Percentiles rank a stretch among this genome's conserved stretches.
These are phyloP conservation scores for Aureobasidium sp. DNA, from an alignment of 2,329 filamentous ascomycete species.

Conservation along the genomic window DNA sequence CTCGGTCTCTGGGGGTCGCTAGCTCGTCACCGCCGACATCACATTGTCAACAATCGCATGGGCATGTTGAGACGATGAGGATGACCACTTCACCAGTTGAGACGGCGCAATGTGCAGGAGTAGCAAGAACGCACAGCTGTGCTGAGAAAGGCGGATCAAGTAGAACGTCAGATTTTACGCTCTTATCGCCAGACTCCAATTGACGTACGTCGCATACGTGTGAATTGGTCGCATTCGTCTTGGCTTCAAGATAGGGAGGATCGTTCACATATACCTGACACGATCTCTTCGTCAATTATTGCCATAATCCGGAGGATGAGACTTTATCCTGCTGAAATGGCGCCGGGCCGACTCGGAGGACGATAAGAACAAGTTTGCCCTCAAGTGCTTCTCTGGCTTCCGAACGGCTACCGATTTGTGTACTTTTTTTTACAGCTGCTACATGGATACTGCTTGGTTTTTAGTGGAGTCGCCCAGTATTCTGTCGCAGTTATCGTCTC, in stretches of 20 bases:
- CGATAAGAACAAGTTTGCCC: not conserved
- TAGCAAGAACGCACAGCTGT: not conserved
- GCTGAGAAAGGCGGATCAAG: not conserved
- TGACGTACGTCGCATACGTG: not conserved
- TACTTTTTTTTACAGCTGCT: not conserved
- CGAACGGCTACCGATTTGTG: not conserved
- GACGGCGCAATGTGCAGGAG: too few relatives aligned
- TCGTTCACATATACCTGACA: not conserved
- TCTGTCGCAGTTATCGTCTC: not conserved
- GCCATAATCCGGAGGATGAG: not conserved
- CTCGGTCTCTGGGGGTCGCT: slow-evolving; percentile 1
- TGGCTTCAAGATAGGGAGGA: not conserved
- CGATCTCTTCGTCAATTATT: slow-evolving; percentile 1
- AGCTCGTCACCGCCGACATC: slow-evolving; percentile 5
- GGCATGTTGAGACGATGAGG: not conserved
- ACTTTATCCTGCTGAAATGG: not conserved
- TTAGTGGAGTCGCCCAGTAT: not conserved
- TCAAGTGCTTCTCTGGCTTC: not conserved
- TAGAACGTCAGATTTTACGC: not conserved
- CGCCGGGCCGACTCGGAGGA: not conserved
- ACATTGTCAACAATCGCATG: not conserved
- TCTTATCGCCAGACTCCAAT: not conserved
- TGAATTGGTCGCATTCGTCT: not conserved
- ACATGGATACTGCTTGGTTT: not conserved
- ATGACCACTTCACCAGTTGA: not conserved